These are phyloP conservation scores for Dimargaris verticillata DNA, from an alignment of 192 early-diverging fungal genomes.

Conservation along the genomic window DNA sequence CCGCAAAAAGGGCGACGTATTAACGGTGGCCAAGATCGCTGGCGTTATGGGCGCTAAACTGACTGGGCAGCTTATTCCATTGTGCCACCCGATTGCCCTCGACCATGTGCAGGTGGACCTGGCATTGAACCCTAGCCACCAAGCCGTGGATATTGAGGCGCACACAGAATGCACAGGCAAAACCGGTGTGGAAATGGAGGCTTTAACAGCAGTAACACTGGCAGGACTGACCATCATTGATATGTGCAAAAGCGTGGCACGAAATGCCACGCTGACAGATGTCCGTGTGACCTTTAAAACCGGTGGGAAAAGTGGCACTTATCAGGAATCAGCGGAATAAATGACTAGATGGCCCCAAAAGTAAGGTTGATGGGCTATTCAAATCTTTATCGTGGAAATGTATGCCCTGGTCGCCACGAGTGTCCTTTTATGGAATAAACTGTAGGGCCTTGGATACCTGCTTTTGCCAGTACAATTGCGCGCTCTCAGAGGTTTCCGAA, in stretches of 20 bases:
- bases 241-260: conserved; percentile 88
- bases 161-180: conserved; percentile 56
- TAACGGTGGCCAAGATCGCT: conserved; percentile 72
- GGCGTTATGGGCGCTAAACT: conserved; percentile 84
- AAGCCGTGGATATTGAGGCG: conserved; percentile 47
- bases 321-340: too few relatives aligned
- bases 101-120: conserved; percentile 55
- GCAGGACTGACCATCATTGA: conserved; percentile 81
- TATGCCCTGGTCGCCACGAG: too few relatives aligned
- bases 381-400: too few relatives aligned
- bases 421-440: too few relatives aligned
- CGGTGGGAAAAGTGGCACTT: conserved; percentile 67
- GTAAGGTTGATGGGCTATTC: too few relatives aligned
- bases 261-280: conserved; percentile 60
- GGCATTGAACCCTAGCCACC: conserved; percentile 19
- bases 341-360: too few relatives aligned
- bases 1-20: conserved; percentile 77
- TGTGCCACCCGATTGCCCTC: conserved; percentile 70
- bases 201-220: conserved; percentile 58
- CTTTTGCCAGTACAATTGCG: too few relatives aligned
- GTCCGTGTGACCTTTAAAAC: conserved; percentile 61
- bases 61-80: conserved; percentile 64
- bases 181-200: conserved; percentile 88
- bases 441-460: too few relatives aligned
- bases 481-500: too few relatives aligned